phyloP scores from a whole-genome alignment of 176 grass and related monocot species.

The Triticum timopheevii region DNA sequence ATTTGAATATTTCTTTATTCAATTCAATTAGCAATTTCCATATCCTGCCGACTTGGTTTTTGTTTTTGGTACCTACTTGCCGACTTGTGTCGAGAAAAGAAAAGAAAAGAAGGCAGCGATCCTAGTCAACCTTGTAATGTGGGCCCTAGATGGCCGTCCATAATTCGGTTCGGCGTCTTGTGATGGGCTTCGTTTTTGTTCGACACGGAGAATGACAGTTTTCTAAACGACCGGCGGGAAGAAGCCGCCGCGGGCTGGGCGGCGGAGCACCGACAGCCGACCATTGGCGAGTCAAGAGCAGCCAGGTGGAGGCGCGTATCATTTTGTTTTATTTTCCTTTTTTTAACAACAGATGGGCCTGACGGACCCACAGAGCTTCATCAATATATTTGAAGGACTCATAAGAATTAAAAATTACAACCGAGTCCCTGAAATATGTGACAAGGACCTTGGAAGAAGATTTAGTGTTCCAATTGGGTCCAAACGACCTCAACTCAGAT shows the following conservation, averaged over 20 bases:
- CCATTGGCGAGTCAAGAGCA: neutral
- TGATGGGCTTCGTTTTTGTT: conserved; percentile 14
- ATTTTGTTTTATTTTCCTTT: too few species aligned
- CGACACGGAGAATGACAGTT: neutral
- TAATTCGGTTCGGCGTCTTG: neutral
- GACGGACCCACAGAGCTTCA: too few species aligned
- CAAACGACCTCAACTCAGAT: too few species aligned
- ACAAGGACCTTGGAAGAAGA: too few species aligned
- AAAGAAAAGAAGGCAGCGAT: neutral
- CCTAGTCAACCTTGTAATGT: neutral
- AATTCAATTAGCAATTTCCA: neutral
- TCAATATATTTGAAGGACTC: too few species aligned
- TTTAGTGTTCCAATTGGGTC: too few species aligned
- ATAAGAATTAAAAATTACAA: too few species aligned
- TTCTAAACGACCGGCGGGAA: neutral
- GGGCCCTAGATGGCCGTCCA: neutral
- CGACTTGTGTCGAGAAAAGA: neutral
- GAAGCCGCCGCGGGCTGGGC: neutral
- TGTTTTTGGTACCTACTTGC: too few species aligned
- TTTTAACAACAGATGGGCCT: too few species aligned
- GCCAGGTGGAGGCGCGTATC: neutral
- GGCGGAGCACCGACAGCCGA: conserved; percentile 26
- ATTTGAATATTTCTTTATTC: neutral
- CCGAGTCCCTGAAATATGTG: too few species aligned
- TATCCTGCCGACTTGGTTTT: neutral